phyloP scores from a whole-genome alignment of 179 eudicot genomes.

The Heliamphora pulchella region DNA sequence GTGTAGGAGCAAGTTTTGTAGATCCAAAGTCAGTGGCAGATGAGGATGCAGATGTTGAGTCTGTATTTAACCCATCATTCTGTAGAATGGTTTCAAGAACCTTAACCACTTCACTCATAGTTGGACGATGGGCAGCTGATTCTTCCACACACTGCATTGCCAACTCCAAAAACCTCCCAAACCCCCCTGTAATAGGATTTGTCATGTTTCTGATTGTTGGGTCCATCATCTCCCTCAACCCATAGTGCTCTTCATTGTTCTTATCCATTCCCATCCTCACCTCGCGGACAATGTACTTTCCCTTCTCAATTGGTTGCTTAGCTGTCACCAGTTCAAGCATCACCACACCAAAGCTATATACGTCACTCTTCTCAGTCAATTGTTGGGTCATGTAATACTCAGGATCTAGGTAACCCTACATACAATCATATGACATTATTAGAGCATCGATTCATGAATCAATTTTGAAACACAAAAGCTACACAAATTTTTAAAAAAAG shows the following conservation, averaged over 20 bases:
- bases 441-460: not conserved
- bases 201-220: constrained; percentile 37
- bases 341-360: constrained; percentile 86
- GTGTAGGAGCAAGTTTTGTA: constrained; percentile 31
- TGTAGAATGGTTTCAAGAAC: constrained; percentile 55
- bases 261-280: constrained; percentile 42
- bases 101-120: constrained; percentile 76
- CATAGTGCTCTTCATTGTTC: constrained; percentile 40
- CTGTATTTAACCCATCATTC: constrained; percentile 55
- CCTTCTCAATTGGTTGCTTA: constrained; percentile 77
- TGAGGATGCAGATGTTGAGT: constrained; percentile 71
- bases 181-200: constrained; percentile 29
- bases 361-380: constrained; percentile 86
- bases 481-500: not conserved
- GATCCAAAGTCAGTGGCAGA: constrained; percentile 56
- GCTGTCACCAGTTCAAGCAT: constrained; percentile 78
- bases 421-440: not conserved
- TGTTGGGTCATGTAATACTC: constrained; percentile 95
- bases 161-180: constrained; percentile 49
- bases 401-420: constrained; percentile 93
- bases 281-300: constrained; percentile 81
- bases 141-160: constrained; percentile 86
- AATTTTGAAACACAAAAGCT: not conserved
- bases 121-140: constrained; percentile 63
- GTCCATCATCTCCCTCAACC: constrained; percentile 55